Conservation (phyloP, 2,329 filamentous ascomycete genomes). For the Apiospora marii region DNA sequence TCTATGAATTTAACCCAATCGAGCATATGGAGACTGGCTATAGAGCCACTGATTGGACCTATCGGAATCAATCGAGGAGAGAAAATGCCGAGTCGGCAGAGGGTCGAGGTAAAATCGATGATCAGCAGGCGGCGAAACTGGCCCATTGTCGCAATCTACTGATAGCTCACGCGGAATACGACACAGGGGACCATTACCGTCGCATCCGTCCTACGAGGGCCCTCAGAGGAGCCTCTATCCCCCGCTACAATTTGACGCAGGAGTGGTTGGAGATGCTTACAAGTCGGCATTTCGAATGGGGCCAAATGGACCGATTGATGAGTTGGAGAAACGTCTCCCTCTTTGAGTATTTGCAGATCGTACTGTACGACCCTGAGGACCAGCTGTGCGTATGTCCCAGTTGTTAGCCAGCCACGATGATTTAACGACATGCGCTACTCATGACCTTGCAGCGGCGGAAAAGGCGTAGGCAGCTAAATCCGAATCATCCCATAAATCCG, state of each 20-base stretch:
- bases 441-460: not conserved
- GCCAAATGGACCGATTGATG: not conserved
- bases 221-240: slow-evolving; percentile 2
- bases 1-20: not conserved
- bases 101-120: not conserved
- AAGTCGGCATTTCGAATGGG: slow-evolving; percentile 8
- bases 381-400: not conserved
- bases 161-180: not conserved
- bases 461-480: not conserved
- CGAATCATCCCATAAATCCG: not conserved
- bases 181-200: not conserved
- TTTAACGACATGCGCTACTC: slow-evolving; percentile 3
- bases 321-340: not conserved
- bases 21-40: slow-evolving; percentile 8
- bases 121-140: slow-evolving; percentile 17
- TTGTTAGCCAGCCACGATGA: not conserved
- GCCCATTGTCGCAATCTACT: not conserved
- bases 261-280: not conserved
- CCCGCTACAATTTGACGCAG: not conserved
- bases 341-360: not conserved
- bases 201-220: not conserved
- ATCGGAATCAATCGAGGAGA: not conserved
- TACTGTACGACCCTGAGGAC: not conserved
- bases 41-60: not conserved
- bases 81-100: slow-evolving; percentile 10